Evolutionary conservation across 129 eudicot genomes (phyloP), one percentile per base, ranked within the genome.

Genomic region (Rutidosis leptorrhynchoides): DNA sequence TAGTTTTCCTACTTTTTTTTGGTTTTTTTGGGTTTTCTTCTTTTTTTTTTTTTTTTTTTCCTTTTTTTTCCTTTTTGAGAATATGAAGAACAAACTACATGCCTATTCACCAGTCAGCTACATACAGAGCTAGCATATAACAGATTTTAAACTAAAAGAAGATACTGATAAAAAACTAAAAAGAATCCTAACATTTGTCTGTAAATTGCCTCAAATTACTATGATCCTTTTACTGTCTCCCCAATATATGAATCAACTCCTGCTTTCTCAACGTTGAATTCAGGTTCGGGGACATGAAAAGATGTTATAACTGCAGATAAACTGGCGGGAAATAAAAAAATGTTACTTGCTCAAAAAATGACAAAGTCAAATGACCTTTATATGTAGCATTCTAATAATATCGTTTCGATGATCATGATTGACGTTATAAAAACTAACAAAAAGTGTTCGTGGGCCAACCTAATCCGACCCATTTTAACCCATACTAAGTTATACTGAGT

Each of bases 71-170:
- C 32, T 9, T 62, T 65, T 72, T 40, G 24, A 43, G 27, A 61
- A 35, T 74, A 67, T 17, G 70, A 33, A 76, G 65, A 64, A 77
- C 54, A 56, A 64, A 69, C 71, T 70, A 70, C 61, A 30, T 54
- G 68, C 72, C 72, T 77, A 70, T 64, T 64, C 73, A 56, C 71
- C 73, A 64, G 64, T 58, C 68, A 64, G 67, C 72, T 77, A 70
- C 58, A 64, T 77, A 77, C 81, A 77, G 40, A 74, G 27, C 73
- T 64, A 71, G 58, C 74, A 71, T 19, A 58, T 59, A 33, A 71
- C 69, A 49, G 62, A 74, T 20, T 43, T 57, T 57, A 77, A 70
- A 65, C 64, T 53, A 77, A 64, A 65, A 56, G 24, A 46, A 65
- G 43, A 66, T 40, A 5, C 46, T 40, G 19, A 19, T 26, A 60